Evolutionary conservation across 768 basidiomycete species (phyloP), one percentile per base, ranked within the genome.

Genomic region (Serendipita vermifera): DNA sequence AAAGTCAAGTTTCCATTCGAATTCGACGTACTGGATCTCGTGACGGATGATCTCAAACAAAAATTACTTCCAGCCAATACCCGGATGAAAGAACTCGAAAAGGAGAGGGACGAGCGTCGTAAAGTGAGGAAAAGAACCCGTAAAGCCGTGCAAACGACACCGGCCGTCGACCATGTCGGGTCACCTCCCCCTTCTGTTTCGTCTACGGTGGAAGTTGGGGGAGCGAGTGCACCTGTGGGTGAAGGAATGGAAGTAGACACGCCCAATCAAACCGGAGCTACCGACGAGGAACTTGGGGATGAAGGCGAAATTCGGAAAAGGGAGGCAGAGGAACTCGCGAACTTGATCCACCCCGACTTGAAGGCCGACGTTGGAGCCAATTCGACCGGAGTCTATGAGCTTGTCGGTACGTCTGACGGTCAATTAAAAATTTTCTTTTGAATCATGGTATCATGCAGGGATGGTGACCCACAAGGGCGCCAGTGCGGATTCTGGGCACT

Each of bases 381-480:
- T 68, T 71, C 77, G 20, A 85, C 80, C 17, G 91, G 87, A 6
- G 61, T 98, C 64, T 99, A 96, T 65, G 93, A 97, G 51, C 79
- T 99, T 32, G 82, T 86, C 58, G 91, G 91, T 87, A 60, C 64
- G 87, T 76, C 3, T 2, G 31, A 5, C 22, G 26, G 29, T 20
- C 17, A 3, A 38, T 7, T 54, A 26, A 27, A 36, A 29, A 14
- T 33, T 11, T 29, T 35, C 24, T 38, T 33, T 20, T 4, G 24
- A 48, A 38, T 20, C 26, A 58, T 64, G 54, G 22, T 61, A 35
- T 15, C 57, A 13, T 46, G 33, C 64, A 90, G 91, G 85, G 5
- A 86, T 99, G 64, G 82, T 99, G 11, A 94, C 92, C 20, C 96
- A 98, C 77, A 99, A 99, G 68, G 96, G 96, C 9, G 80, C 92